phyloP scores from a whole-genome alignment of 257 asterid species.

The Catharanthus roseus region DNA sequence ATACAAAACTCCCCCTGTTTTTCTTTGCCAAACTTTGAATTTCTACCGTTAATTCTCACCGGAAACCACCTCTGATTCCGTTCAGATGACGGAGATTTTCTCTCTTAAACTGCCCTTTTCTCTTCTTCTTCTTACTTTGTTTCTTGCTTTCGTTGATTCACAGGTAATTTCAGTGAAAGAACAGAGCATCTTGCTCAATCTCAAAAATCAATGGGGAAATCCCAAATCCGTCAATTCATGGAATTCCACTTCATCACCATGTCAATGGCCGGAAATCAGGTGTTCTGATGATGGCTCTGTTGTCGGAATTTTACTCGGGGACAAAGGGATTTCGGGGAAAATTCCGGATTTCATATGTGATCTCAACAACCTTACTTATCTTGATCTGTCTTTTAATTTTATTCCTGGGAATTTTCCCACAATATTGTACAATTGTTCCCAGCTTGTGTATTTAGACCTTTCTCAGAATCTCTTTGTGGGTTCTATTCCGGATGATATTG shows the following conservation, averaged over 20 bases:
- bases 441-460: conserved; percentile 45
- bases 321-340: conserved; percentile 28
- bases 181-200: conserved; percentile 23
- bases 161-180: conserved; percentile 18
- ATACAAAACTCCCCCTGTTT: no score
- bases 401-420: conserved; percentile 50
- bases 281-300: conserved; percentile 39
- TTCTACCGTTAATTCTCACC: no score
- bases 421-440: conserved; percentile 45
- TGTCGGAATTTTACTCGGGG: conserved; percentile 29
- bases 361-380: conserved; percentile 42
- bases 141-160: conserved; percentile 26
- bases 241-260: conserved; percentile 34
- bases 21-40: no score
- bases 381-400: conserved; percentile 37
- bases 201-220: conserved; percentile 42
- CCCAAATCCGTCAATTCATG: conserved; percentile 31
- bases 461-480: conserved; percentile 62
- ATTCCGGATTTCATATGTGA: conserved; percentile 47
- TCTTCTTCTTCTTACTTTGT: conserved; percentile 16
- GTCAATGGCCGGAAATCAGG: conserved; percentile 32
- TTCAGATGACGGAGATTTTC: conserved; percentile 13
- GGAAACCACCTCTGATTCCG: neutral
- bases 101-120: neutral
- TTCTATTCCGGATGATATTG: conserved; percentile 46